phyloP scores from a whole-genome alignment of 805 yeast species.

The Saccharomycopsis sp. region DNA sequence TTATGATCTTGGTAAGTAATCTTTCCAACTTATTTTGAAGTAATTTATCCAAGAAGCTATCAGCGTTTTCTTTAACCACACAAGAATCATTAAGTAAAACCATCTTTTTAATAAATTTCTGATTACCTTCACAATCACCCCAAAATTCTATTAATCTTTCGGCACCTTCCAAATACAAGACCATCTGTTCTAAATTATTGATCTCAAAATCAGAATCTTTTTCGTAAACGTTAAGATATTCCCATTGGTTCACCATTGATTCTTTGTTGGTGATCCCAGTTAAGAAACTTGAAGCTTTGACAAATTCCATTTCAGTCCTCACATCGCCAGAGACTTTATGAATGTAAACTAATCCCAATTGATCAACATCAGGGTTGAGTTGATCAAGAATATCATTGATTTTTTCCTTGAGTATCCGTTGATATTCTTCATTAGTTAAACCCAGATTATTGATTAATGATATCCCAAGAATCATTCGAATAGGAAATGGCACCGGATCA shows the following conservation, averaged over 20 bases:
- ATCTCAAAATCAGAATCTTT: neutral
- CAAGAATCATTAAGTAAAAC: conserved; percentile 16
- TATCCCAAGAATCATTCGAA: conserved; percentile 38
- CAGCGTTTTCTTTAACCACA: neutral
- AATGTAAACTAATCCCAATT: conserved; percentile 39
- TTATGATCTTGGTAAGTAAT: conserved; percentile 5
- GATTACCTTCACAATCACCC: conserved; percentile 17
- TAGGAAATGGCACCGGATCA: conserved; percentile 33
- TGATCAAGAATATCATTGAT: conserved; percentile 27
- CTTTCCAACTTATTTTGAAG: conserved; percentile 2
- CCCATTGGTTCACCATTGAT: conserved; percentile 8
- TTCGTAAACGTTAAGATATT: neutral
- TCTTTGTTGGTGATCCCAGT: conserved; percentile 11
- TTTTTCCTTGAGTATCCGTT: conserved; percentile 23
- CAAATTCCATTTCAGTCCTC: neutral
- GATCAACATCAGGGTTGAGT: conserved; percentile 33
- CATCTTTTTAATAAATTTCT: conserved; percentile 14
- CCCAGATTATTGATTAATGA: conserved; percentile 31
- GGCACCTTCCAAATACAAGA: conserved; percentile 15
- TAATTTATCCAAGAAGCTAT: conserved; percentile 8
- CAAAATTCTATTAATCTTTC: conserved; percentile 17
- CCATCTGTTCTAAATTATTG: conserved; percentile 15
- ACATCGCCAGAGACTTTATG: conserved; percentile 1
- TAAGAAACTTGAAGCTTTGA: conserved; percentile 8
- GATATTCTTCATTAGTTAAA: conserved; percentile 29